A percentile compares a stretch with the other conserved stretches of the same genome.
These are phyloP conservation scores for Stenocarpella maydis DNA, from an alignment of 2,329 filamentous ascomycete species.

Conservation along the genomic window DNA sequence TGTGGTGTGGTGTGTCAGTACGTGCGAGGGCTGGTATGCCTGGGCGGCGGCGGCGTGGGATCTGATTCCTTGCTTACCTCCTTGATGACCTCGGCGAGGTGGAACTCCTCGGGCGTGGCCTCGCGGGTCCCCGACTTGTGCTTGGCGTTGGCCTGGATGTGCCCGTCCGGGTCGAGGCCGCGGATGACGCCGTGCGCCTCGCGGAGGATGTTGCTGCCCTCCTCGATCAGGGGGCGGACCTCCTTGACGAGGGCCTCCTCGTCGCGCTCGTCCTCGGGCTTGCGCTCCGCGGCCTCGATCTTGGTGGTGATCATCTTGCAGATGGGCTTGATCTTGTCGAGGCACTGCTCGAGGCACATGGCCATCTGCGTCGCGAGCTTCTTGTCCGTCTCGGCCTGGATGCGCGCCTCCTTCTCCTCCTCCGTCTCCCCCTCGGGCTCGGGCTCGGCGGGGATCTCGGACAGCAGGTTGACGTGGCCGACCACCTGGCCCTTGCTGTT, in stretches of 20 bases:
- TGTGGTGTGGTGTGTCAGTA: too few relatives aligned
- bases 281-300: slow-evolving; percentile 82
- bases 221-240: slow-evolving; percentile 88
- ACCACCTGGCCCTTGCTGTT: slow-evolving; percentile 73
- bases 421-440: slow-evolving; percentile 62
- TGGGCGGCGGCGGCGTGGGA: too few relatives aligned
- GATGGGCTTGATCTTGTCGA: slow-evolving; percentile 85
- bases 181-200: slow-evolving; percentile 89
- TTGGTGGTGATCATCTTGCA: slow-evolving; percentile 87
- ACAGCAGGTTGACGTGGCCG: slow-evolving; percentile 73
- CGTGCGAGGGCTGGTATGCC: too few relatives aligned
- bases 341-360: slow-evolving; percentile 75
- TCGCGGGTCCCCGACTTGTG: slow-evolving; percentile 78
- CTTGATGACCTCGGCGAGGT: slow-evolving; percentile 85
- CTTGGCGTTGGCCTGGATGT: slow-evolving; percentile 86
- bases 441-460: slow-evolving; percentile 59
- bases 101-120: slow-evolving; percentile 83
- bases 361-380: slow-evolving; percentile 82
- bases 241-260: slow-evolving; percentile 88
- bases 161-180: slow-evolving; percentile 87
- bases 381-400: slow-evolving; percentile 70
- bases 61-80: slow-evolving; percentile 66
- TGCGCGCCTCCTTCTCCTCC: slow-evolving; percentile 64
- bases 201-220: slow-evolving; percentile 81
- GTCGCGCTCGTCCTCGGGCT: slow-evolving; percentile 85